Conservation (phyloP, 371 early-diverging fungal genomes). For the Rhizomucor pusillus region DNA sequence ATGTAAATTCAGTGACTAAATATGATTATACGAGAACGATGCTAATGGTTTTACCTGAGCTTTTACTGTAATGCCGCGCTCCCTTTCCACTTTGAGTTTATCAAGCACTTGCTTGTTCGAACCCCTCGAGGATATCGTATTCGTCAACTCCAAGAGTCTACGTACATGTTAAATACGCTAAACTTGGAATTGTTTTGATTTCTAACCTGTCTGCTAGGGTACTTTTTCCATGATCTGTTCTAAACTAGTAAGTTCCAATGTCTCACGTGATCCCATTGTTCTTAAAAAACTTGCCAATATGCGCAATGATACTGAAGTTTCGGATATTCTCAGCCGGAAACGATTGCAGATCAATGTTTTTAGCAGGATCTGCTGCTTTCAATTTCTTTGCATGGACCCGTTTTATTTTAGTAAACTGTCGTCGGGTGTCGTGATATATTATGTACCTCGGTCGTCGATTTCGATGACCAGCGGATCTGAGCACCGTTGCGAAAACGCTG, state of each 20-base stretch:
- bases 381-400: constrained; percentile 33
- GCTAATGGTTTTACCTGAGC: constrained; percentile 67
- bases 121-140: constrained; percentile 67
- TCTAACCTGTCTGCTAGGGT: constrained; percentile 86
- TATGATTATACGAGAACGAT: too few relatives aligned
- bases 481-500: too few relatives aligned
- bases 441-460: too few relatives aligned
- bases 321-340: constrained; percentile 83
- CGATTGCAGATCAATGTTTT: constrained; percentile 45
- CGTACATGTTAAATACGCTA: neutral
- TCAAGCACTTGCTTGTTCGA: constrained; percentile 92
- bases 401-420: too few relatives aligned
- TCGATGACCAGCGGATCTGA: too few relatives aligned
- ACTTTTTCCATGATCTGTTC: constrained; percentile 87
- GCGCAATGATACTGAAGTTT: constrained; percentile 97
- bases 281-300: constrained; percentile 66
- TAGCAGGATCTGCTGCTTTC: constrained; percentile 40
- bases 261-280: neutral
- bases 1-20: too few relatives aligned
- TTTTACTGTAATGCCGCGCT: constrained; percentile 97
- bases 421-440: too few relatives aligned
- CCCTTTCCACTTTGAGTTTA: constrained; percentile 92
- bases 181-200: neutral
- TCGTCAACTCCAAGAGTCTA: constrained; percentile 77
- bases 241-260: neutral